These are phyloP conservation scores for Xanthoparmelia taractica DNA, from an alignment of 495 filamentous ascomycete species.

Conservation along the genomic window DNA sequence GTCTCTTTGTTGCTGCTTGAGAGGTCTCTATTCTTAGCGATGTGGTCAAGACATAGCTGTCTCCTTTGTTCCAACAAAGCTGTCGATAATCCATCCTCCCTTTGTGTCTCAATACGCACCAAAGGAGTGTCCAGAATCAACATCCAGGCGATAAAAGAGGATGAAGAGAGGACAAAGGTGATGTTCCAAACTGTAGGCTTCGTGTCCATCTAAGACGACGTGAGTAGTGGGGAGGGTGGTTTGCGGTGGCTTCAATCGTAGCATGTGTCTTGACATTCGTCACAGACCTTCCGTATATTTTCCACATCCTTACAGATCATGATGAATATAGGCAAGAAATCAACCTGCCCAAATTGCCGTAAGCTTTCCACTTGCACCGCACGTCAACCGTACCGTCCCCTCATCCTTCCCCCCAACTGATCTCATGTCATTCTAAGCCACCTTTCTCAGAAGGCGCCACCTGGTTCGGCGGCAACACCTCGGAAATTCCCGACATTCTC, in stretches of 20 bases:
- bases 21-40: neutral
- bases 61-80: neutral
- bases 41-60: neutral
- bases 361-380: neutral
- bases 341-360: neutral
- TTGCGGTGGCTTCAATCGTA: neutral
- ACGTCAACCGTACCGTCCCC: neutral
- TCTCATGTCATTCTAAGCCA: neutral
- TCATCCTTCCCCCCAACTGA: neutral
- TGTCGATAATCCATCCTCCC: neutral
- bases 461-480: neutral
- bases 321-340: conserved; percentile 1
- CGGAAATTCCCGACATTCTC: neutral
- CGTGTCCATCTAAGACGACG: neutral
- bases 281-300: neutral
- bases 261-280: neutral
- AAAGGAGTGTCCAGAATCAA: neutral
- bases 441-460: neutral
- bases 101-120: neutral
- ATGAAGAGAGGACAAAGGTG: neutral
- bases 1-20: neutral
- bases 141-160: neutral
- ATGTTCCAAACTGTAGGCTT: neutral
- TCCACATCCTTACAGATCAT: neutral
- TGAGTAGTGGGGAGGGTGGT: neutral